Base-by-base conservation (phyloP, 352 stramenopile genomes). In the Globisporangium carolinianum region DNA sequence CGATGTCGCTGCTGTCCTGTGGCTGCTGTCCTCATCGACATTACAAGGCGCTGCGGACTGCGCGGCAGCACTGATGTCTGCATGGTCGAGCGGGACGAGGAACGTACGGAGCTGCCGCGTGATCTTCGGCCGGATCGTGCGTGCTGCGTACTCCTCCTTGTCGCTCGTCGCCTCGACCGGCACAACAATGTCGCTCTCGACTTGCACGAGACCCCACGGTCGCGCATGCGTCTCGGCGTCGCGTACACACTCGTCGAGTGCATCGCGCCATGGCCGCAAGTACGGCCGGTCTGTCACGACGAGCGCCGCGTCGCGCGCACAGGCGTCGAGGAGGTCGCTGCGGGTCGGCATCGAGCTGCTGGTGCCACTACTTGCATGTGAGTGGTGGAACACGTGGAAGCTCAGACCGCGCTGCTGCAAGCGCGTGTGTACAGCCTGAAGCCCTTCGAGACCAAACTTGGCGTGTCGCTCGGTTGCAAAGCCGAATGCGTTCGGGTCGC, bases 81-180 rank as follows among this genome's bases (percentile, higher is more conserved):
- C 58, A 37, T 70, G 69, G 36, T 83, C 60, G 17, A 94, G 60
- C 38, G 67, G 62, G 15, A 83, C 74, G 35, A 98, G 65, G 63
- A 93, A 99, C 18, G 82, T 79, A 0, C 85, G 68, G 24, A 98
- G 68, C 7, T 97, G 77, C 24, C 89, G 91, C 42, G 96, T 84
- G 68, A 99, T 98, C 73, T 97, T 98, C 3, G 89, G 84, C 57
- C 97, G 91, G 55, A 99, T 94, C n/a, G 97, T 99, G n/a, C 97
- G 80, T 11, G 97, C 97, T 35, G 96, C 95, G 53, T 98, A 97
- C 81, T 99, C 96, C 67, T 97, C 82, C 72, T 99, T 99, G 51
- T 79, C 61, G 12, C 76, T 93, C 8, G 87, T 94, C 37, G 84
- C 73, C 72, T 95, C 98, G 14, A 89, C 86, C 15, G 97, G 97